Evolutionary conservation across 2,329 filamentous ascomycete genomes (phyloP).

Genomic region (Cryphonectria japonica): DNA sequence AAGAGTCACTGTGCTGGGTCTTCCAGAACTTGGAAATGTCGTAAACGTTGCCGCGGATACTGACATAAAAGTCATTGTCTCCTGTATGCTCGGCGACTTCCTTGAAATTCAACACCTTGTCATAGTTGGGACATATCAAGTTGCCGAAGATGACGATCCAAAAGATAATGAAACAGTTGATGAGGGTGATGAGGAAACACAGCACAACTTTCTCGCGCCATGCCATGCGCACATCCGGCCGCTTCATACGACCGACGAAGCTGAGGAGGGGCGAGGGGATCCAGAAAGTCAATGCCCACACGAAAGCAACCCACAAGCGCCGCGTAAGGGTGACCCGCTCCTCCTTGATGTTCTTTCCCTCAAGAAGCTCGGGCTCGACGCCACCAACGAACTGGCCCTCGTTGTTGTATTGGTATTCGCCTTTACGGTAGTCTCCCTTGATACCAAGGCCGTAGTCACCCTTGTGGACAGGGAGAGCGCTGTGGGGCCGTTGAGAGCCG

Average conservation of each 20-base stretch:
- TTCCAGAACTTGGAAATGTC: slow-evolving; percentile 90
- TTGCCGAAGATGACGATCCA: slow-evolving; percentile 88
- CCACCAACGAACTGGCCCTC: slow-evolving; percentile 70
- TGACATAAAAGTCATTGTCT: slow-evolving; percentile 82
- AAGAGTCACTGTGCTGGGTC: slow-evolving; percentile 77
- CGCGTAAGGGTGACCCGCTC: slow-evolving; percentile 65
- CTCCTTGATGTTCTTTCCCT: slow-evolving; percentile 76
- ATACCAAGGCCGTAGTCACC: slow-evolving; percentile 89
- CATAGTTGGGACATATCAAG: slow-evolving; percentile 84
- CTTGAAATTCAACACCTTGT: slow-evolving; percentile 81
- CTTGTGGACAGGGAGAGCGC: slow-evolving; percentile 58
- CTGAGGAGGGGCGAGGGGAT: slow-evolving; percentile 84
- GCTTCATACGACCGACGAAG: slow-evolving; percentile 91
- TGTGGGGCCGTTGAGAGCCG: slow-evolving; percentile 45
- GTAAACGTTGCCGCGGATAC: slow-evolving; percentile 86
- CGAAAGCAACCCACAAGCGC: slow-evolving; percentile 77
- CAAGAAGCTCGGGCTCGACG: slow-evolving; percentile 77
- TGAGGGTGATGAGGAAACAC: slow-evolving; percentile 75
- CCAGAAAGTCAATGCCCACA: slow-evolving; percentile 91
- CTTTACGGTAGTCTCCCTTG: slow-evolving; percentile 81
- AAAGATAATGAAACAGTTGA: slow-evolving; percentile 85
- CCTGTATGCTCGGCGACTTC: slow-evolving; percentile 74
- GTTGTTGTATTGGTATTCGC: slow-evolving; percentile 69
- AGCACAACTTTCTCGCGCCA: slow-evolving; percentile 96
- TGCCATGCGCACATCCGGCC: slow-evolving; percentile 93